phyloP scores from a whole-genome alignment of 2,329 filamentous ascomycete genomes.

The Cercospora sp. region DNA sequence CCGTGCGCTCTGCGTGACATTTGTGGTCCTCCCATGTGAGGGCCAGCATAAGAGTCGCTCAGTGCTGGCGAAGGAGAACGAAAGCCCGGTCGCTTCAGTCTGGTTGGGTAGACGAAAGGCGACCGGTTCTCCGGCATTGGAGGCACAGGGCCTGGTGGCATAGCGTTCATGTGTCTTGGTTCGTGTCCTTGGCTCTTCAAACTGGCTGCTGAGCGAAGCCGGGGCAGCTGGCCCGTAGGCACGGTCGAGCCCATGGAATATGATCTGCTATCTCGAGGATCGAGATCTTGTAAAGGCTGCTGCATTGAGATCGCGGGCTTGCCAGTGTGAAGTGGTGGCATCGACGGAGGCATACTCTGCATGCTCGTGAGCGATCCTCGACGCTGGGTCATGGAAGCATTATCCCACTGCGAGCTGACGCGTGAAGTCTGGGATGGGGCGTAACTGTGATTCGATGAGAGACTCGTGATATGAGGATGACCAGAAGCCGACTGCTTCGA shows the following conservation, averaged over 20 bases:
- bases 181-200: constrained; percentile 45
- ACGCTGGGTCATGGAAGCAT: constrained; percentile 41
- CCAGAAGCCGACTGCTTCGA: constrained; percentile 41
- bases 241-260: constrained; percentile 46
- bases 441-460: constrained; percentile 37
- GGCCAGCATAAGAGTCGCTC: constrained; percentile 42
- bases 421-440: constrained; percentile 45
- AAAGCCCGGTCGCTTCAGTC: constrained; percentile 45
- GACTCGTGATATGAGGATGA: constrained; percentile 25
- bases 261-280: constrained; percentile 43
- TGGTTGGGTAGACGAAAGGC: constrained; percentile 46
- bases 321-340: constrained; percentile 32
- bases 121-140: constrained; percentile 40
- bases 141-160: constrained; percentile 37
- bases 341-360: constrained; percentile 45
- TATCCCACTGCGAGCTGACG: constrained; percentile 43
- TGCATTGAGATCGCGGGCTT: constrained; percentile 28
- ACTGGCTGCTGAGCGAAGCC: constrained; percentile 48
- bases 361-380: constrained; percentile 46
- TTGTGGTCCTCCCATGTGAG: constrained; percentile 32
- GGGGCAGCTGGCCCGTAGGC: constrained; percentile 41
- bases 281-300: constrained; percentile 27
- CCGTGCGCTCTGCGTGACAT: constrained; percentile 27
- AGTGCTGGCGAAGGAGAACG: constrained; percentile 47
- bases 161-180: constrained; percentile 31